Conservation (phyloP, 108 stramenopile species). For the Cyclostephanos invisitatus region DNA sequence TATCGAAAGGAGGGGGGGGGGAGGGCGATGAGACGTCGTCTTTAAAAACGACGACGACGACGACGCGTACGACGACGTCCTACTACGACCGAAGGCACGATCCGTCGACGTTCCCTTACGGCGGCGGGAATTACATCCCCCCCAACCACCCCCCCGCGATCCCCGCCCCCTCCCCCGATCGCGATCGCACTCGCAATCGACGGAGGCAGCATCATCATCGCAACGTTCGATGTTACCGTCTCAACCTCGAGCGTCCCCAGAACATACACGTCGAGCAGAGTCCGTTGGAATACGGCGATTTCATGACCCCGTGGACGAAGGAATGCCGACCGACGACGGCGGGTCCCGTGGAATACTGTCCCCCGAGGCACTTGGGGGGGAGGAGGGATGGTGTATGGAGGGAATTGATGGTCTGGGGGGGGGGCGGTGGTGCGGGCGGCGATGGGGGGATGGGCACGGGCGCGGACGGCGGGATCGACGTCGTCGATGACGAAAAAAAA, state of each 20-base stretch:
- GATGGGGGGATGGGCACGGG: too few relatives aligned
- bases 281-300: constrained; percentile 48
- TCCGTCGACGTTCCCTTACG: too few relatives aligned
- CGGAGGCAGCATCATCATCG: too few relatives aligned
- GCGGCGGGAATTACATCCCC: too few relatives aligned
- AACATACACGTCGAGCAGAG: constrained; percentile 38
- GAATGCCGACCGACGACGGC: constrained; percentile 4
- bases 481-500: background rate
- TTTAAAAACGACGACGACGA: too few relatives aligned
- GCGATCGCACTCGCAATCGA: too few relatives aligned
- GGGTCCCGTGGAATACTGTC: constrained; percentile 43
- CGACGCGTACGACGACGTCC: too few relatives aligned
- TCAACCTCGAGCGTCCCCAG: constrained; percentile 50
- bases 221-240: constrained; percentile 30
- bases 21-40: too few relatives aligned
- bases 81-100: too few relatives aligned
- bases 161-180: too few relatives aligned
- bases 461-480: constrained; percentile 1
- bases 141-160: too few relatives aligned
- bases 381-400: constrained; percentile 15
- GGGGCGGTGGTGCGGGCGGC: background rate
- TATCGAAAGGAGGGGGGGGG: too few relatives aligned
- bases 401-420: constrained; percentile 14
- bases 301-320: constrained; percentile 39
- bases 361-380: constrained; percentile 48